Evolutionary conservation across 1,139 yeast species (phyloP).

Genomic region (Kodamaea plutei): DNA sequence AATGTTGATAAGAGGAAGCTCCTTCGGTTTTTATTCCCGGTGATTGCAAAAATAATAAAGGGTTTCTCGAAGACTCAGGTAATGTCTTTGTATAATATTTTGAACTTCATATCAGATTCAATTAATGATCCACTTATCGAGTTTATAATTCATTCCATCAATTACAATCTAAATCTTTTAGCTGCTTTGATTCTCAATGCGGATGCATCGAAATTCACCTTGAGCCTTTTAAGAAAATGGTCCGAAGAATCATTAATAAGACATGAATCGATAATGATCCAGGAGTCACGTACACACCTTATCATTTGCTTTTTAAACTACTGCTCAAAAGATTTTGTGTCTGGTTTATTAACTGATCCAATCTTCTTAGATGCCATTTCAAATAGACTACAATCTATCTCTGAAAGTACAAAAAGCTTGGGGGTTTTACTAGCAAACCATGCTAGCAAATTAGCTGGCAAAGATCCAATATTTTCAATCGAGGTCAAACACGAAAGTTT

Average conservation of each 20-base stretch:
- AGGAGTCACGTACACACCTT: slow-evolving; percentile 33
- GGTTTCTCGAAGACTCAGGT: slow-evolving; percentile 1
- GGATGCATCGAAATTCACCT: background rate
- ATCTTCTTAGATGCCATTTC: slow-evolving; percentile 41
- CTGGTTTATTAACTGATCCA: slow-evolving; percentile 21
- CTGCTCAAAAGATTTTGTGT: slow-evolving; percentile 14
- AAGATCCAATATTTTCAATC: slow-evolving; percentile 37
- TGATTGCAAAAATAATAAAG: background rate
- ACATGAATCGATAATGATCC: slow-evolving; percentile 32
- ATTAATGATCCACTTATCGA: slow-evolving; percentile 19
- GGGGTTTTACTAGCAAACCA: slow-evolving; percentile 48
- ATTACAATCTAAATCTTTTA: slow-evolving; percentile 13
- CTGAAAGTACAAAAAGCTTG: slow-evolving; percentile 36
- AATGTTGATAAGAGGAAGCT: slow-evolving; percentile 23
- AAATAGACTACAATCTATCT: slow-evolving; percentile 40
- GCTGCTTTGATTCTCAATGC: slow-evolving; percentile 5
- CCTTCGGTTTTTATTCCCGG: slow-evolving; percentile 6
- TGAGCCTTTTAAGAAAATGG: slow-evolving; percentile 23
- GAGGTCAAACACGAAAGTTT: slow-evolving; percentile 7
- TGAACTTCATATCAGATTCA: slow-evolving; percentile 6
- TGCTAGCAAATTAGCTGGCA: slow-evolving; percentile 32
- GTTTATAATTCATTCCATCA: slow-evolving; percentile 13
- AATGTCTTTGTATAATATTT: slow-evolving; percentile 6
- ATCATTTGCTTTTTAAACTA: slow-evolving; percentile 25
- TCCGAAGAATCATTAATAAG: slow-evolving; percentile 25